Evolutionary conservation across 345 rosid species (phyloP), one percentile per base, ranked within the genome.

Genomic region (Noccaea caerulescens): DNA sequence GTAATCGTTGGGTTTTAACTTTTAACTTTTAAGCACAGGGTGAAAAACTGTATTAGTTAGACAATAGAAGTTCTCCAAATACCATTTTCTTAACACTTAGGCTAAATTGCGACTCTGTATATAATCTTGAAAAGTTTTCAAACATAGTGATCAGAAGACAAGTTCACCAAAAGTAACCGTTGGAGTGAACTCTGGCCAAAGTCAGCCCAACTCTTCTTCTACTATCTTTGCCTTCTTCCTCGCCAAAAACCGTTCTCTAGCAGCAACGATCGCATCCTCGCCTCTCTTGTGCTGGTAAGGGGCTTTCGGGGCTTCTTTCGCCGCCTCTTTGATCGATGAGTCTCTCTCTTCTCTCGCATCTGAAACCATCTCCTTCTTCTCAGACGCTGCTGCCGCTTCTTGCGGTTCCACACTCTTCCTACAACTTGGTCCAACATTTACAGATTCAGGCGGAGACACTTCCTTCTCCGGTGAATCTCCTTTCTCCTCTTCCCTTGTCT

Each of bases 181-280:
- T 30, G 44, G 43, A 34, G 11, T 23, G 49, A 43, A 11, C 3
- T 41, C 12, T 8, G 47, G 49, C 49, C 44, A n/a, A 23, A 56
- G 23, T 38, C 30, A 27, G 23, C 46, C 36, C 50, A 69, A 62
- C 34, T 34, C 32, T 55, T 38, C 85, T 55, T 79, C 84, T 27
- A 65, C 84, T 20, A 65, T 55, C 76, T 91, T 91, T 6, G 88
- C 81, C 70, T 62, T 91, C 86, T 94, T 89, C 58, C 98, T 77
- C 2, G 88, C 92, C 78, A 94, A 59, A 57, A 85, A 85, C 7
- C 97, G 89, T 71, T 84, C 96, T 80, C 71, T 89, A 27, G 97
- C 98, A 20, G 96, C 91, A 34, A 88, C 85, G 42, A 91, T 34
- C 4, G 88, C 88, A 72, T 84, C 92, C 63, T 84, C 85, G 49